These are phyloP conservation scores for Ganoderma lucidum DNA, from an alignment of 1,284 basidiomycete species.

Conservation along the genomic window DNA sequence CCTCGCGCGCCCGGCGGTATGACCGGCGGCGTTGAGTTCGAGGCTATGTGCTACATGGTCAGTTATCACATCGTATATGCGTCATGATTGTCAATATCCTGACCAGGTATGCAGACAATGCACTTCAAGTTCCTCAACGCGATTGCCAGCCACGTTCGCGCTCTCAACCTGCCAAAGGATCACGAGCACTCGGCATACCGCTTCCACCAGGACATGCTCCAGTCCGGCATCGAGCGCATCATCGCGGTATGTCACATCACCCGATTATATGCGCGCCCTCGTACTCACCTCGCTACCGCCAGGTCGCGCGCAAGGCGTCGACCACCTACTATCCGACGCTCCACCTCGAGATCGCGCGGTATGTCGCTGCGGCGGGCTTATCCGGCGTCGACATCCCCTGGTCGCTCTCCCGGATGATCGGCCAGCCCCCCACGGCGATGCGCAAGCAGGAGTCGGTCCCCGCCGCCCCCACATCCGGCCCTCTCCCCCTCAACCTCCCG, in stretches of 20 bases:
- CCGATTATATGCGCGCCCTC: not conserved
- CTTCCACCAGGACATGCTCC: slow-evolving; percentile 87
- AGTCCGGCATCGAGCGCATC: slow-evolving; percentile 87
- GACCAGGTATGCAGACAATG: slow-evolving; percentile 62
- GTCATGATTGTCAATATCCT: not conserved
- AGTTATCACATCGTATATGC: slow-evolving; percentile 39
- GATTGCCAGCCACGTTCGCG: slow-evolving; percentile 68
- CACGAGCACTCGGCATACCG: slow-evolving; percentile 78
- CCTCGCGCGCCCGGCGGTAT: slow-evolving; percentile 97
- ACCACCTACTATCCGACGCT: slow-evolving; percentile 91
- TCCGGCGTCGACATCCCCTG: slow-evolving; percentile 82
- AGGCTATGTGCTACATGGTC: slow-evolving; percentile 96
- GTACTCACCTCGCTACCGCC: slow-evolving; percentile 12
- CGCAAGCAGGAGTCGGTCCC: slow-evolving; percentile 42
- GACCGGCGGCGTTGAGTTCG: slow-evolving; percentile 98
- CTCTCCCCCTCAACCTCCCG: not conserved
- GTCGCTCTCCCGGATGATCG: slow-evolving; percentile 74
- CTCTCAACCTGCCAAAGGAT: slow-evolving; percentile 69
- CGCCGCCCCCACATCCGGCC: not conserved
- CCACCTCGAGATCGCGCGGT: slow-evolving; percentile 90
- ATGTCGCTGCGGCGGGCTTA: slow-evolving; percentile 69
- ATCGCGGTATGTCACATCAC: slow-evolving; percentile 59
- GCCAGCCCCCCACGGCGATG: slow-evolving; percentile 67
- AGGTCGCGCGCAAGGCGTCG: slow-evolving; percentile 94
- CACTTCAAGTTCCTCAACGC: slow-evolving; percentile 88